These are phyloP conservation scores for Ophiostoma angusticollis DNA, from an alignment of 2,329 filamentous ascomycete genomes.

Conservation along the genomic window DNA sequence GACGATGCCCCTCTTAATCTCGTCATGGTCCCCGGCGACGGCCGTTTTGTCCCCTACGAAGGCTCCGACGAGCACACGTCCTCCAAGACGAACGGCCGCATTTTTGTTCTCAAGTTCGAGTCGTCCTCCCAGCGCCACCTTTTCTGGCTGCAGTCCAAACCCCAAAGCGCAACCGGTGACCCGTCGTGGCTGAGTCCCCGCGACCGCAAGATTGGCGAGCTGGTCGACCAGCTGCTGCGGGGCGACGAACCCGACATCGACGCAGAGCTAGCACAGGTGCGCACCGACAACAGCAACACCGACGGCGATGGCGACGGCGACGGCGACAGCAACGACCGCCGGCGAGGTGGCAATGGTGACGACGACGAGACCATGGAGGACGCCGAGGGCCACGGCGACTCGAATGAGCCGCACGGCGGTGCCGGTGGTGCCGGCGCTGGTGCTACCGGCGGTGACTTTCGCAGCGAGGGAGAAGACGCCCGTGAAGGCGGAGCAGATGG, in stretches of 20 bases:
- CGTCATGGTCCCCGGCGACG: conserved; percentile 85
- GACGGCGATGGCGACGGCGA: conserved; percentile 22
- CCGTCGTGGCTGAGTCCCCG: conserved; percentile 70
- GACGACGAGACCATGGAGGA: conserved; percentile 72
- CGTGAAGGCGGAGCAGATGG: conserved; percentile 92
- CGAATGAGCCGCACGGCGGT: conserved; percentile 43
- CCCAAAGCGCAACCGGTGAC: conserved; percentile 57
- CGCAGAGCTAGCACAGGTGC: conserved; percentile 54
- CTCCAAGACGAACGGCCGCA: conserved; percentile 67
- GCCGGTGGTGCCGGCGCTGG: conserved; percentile 70
- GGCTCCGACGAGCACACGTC: conserved; percentile 41
- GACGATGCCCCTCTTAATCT: conserved; percentile 75
- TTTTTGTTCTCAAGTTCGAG: conserved; percentile 86
- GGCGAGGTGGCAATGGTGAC: conserved; percentile 46
- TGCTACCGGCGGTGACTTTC: conserved; percentile 81
- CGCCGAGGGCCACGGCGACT: conserved; percentile 50
- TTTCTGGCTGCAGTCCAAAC: conserved; percentile 93
- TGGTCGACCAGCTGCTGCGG: conserved; percentile 73
- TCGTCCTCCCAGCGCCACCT: conserved; percentile 84
- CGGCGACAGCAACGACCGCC: conserved; percentile 16
- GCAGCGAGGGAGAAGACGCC: conserved; percentile 77
- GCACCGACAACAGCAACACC: conserved; percentile 26
- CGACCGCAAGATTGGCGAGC: conserved; percentile 75
- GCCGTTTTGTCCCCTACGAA: conserved; percentile 73
- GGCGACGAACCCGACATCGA: conserved; percentile 78